These are phyloP conservation scores for Cyberlindnera mrakii DNA, from an alignment of 805 yeast genomes.

Conservation along the genomic window DNA sequence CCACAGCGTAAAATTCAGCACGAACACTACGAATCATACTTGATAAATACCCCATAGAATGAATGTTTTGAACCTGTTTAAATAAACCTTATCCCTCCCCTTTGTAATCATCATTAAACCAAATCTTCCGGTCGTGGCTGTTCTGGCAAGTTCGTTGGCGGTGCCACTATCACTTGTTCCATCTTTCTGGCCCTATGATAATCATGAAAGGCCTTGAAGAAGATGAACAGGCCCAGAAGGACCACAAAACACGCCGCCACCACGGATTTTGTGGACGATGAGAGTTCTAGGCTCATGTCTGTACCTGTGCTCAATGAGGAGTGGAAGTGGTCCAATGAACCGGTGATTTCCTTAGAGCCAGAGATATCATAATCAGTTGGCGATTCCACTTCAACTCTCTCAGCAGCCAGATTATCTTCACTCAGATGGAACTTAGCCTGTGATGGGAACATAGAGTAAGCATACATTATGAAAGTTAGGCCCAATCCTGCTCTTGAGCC, in stretches of 20 bases:
- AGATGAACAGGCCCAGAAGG: constrained; percentile 60
- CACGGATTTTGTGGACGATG: constrained; percentile 3
- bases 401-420: constrained; percentile 14
- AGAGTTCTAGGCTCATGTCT: constrained; percentile 8
- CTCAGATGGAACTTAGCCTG: constrained; percentile 24
- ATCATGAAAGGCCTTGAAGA: constrained; percentile 63
- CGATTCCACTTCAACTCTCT: constrained; percentile 45
- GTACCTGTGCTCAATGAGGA: constrained; percentile 18
- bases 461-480: constrained; percentile 69
- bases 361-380: constrained; percentile 53
- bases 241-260: constrained; percentile 58
- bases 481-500: constrained; percentile 94
- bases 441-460: constrained; percentile 48
- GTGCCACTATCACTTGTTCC: constrained; percentile 57
- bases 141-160: constrained; percentile 24
- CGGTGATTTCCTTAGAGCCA: constrained; percentile 18
- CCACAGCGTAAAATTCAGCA: background rate
- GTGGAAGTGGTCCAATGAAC: constrained; percentile 21
- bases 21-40: background rate
- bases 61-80: too few relatives aligned
- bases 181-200: constrained; percentile 70
- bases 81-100: background rate
- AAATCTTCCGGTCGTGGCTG: constrained; percentile 4
- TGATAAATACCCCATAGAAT: too few relatives aligned
- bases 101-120: constrained; percentile 2